phyloP scores from a whole-genome alignment of 257 asterid genomes.

The Nicotiana sylvestris region DNA sequence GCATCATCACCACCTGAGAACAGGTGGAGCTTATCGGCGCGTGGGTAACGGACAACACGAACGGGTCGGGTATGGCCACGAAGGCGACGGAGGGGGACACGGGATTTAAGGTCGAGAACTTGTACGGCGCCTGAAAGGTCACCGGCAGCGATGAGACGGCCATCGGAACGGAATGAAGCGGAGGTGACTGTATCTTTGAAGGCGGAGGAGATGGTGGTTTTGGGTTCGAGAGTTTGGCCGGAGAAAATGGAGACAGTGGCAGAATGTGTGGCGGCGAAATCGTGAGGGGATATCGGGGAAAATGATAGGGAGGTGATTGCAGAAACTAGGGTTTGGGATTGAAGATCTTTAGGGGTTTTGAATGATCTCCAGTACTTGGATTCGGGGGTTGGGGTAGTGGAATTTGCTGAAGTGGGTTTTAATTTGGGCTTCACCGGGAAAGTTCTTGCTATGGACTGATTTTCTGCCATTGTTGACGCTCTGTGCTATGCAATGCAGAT shows the following conservation, averaged over 20 bases:
- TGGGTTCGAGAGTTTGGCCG: constrained; percentile 48
- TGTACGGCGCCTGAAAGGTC: constrained; percentile 69
- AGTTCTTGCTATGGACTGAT: constrained; percentile 11
- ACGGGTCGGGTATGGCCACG: constrained; percentile 72
- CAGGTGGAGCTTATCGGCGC: constrained; percentile 69
- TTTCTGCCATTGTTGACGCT: constrained; percentile 43
- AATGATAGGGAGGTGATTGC: constrained; percentile 59
- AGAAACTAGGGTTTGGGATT: constrained; percentile 33
- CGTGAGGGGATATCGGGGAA: constrained; percentile 67
- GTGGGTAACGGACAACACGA: constrained; percentile 60
- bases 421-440: constrained; percentile 67
- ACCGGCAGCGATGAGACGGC: constrained; percentile 70
- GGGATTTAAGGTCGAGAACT: constrained; percentile 60
- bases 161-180: constrained; percentile 68
- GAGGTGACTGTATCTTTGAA: constrained; percentile 56
- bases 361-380: constrained; percentile 84
- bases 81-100: constrained; percentile 55
- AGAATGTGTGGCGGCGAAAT: constrained; percentile 85
- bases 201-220: constrained; percentile 42
- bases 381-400: constrained; percentile 57
- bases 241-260: constrained; percentile 57
- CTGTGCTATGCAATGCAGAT: not conserved
- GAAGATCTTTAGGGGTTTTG: constrained; percentile 61
- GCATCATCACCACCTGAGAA: constrained; percentile 93
- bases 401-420: constrained; percentile 45